Evolutionary conservation across 805 yeast genomes (phyloP).

Genomic region (Metschnikowia drakensbergensis): DNA sequence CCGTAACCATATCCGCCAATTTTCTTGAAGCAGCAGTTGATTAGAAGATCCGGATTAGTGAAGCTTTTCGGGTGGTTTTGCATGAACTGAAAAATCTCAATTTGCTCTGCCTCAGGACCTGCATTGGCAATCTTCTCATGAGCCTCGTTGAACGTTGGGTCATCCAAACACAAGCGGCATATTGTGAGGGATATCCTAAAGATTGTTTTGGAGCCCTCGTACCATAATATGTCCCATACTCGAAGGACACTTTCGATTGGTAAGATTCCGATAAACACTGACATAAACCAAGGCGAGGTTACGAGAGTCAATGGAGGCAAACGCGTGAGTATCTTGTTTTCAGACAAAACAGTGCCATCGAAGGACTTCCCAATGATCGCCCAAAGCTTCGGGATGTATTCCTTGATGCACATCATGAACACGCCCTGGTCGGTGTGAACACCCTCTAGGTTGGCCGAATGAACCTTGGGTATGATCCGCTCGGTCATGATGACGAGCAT

Average conservation of each 20-base stretch:
- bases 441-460: constrained; percentile 85
- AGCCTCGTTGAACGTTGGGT: constrained; percentile 49
- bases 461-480: constrained; percentile 83
- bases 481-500: constrained; percentile 90
- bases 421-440: constrained; percentile 96
- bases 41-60: constrained; percentile 62
- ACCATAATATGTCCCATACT: constrained; percentile 93
- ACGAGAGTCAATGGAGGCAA: constrained; percentile 89
- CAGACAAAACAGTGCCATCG: constrained; percentile 39
- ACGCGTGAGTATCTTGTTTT: constrained; percentile 57
- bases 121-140: constrained; percentile 15
- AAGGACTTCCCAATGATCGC: constrained; percentile 37
- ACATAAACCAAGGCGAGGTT: constrained; percentile 98
- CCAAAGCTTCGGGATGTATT: constrained; percentile 84
- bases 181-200: constrained; percentile 81
- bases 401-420: constrained; percentile 77
- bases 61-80: constrained; percentile 77
- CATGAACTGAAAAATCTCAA: constrained; percentile 69
- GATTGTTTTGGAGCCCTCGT: constrained; percentile 83
- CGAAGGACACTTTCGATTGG: constrained; percentile 87
- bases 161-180: constrained; percentile 60
- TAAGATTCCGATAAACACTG: constrained; percentile 83
- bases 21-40: constrained; percentile 73
- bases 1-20: constrained; percentile 63
- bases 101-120: constrained; percentile 36